Conservation (phyloP, 73 alveolate species). For the Stentor roeselii region DNA sequence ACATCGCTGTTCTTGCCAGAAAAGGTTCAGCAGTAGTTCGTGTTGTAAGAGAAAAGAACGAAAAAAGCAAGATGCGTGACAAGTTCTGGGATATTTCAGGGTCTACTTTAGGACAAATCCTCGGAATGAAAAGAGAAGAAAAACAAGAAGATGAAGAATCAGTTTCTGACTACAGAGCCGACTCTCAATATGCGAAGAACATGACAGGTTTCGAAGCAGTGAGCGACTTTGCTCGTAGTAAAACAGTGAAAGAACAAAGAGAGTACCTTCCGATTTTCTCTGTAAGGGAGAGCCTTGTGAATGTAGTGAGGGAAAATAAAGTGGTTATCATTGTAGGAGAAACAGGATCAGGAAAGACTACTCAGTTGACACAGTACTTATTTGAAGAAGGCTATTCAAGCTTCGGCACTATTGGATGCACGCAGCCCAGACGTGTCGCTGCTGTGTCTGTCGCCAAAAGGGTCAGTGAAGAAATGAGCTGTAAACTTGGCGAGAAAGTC, state of each 20-base stretch:
- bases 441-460: constrained; percentile 95
- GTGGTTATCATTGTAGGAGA: constrained; percentile 98
- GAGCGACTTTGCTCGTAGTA: constrained; percentile 82
- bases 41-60: constrained; percentile 89
- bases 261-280: constrained; percentile 96
- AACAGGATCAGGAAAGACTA: constrained; percentile 99
- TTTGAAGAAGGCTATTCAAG: constrained; percentile 94
- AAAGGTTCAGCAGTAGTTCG: constrained; percentile 93
- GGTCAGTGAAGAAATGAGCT: constrained; percentile 68
- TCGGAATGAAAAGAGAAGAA: constrained; percentile 58
- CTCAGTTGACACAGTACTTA: constrained; percentile 98
- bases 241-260: constrained; percentile 89
- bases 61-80: constrained; percentile 93
- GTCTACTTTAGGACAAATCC: constrained; percentile 63
- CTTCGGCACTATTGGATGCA: constrained; percentile 97
- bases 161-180: constrained; percentile 77
- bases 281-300: constrained; percentile 89
- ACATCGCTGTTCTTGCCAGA: constrained; percentile 95
- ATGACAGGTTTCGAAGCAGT: constrained; percentile 63
- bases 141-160: constrained; percentile 81
- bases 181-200: constrained; percentile 86
- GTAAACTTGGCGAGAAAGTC: constrained; percentile 67
- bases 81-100: constrained; percentile 91
- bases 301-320: constrained; percentile 90
- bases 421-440: constrained; percentile 99